Conservation (phyloP, 148 eudicot species). For the Simmondsia chinensis region DNA sequence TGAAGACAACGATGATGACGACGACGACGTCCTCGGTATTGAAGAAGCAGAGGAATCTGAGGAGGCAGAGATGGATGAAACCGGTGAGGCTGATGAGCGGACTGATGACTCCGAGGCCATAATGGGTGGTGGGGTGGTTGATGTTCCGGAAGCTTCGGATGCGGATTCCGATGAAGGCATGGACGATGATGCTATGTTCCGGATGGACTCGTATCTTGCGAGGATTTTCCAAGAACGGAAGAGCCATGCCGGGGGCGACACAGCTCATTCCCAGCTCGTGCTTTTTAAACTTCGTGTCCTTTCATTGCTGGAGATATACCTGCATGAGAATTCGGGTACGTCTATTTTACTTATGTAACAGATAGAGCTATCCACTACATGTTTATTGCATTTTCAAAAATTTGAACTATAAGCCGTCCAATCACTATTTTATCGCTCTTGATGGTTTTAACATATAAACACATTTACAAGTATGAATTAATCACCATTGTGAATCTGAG, state of each 20-base stretch:
- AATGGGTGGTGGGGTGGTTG: constrained; percentile 15
- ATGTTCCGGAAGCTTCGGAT: constrained; percentile 10
- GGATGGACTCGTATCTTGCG: constrained; percentile 71
- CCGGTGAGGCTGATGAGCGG: constrained; percentile 42
- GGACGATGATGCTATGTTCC: constrained; percentile 99
- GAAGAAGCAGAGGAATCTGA: constrained; percentile 78
- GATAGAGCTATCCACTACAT: too few relatives aligned
- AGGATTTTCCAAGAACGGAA: constrained; percentile 63
- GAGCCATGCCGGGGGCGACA: constrained; percentile 80
- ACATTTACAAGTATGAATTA: too few relatives aligned
- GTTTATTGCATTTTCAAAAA: too few relatives aligned
- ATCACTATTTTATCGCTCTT: too few relatives aligned
- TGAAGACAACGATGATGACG: constrained; percentile 49
- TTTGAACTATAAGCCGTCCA: too few relatives aligned
- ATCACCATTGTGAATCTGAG: too few relatives aligned
- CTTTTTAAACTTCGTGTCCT: constrained; percentile 96
- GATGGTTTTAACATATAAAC: too few relatives aligned
- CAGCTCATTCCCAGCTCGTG: constrained; percentile 81
- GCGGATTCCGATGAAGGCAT: constrained; percentile 79
- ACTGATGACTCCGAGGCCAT: constrained; percentile 43
- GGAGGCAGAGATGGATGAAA: constrained; percentile 52
- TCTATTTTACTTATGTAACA: too few relatives aligned
- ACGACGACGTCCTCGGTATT: constrained; percentile 59
- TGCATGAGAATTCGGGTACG: constrained; percentile 87
- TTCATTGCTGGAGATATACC: constrained; percentile 77